Evolutionary conservation across 495 filamentous ascomycete species (phyloP), one percentile per base, ranked within the genome.

Genomic region (Xylaria sp.): DNA sequence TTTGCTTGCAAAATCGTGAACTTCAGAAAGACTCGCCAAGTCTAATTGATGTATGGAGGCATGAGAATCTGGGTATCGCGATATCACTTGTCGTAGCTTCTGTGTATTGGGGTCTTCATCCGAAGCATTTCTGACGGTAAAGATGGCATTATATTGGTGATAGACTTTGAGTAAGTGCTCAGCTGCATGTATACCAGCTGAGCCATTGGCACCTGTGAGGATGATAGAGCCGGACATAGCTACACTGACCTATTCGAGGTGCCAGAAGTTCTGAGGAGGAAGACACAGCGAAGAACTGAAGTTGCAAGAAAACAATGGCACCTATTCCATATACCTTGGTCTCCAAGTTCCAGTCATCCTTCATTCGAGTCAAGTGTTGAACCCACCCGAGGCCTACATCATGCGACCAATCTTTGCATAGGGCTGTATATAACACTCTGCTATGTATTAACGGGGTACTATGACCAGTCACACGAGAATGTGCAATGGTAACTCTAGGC

Each of bases 151-250:
- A 63, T 76, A 74, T 6, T 75, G 40, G 31, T 82, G 79, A 50
- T 82, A 83, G 0, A 67, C 65, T 0, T 68, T 67, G 5, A 86
- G 77, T 35, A 86, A 75, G 40, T 80, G 71, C n/a, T 79, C 61
- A 12, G 81, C 79, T 4, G 83, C 80, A 11, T 74, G 80, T 15
- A 84, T 76, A 9, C 76, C 84, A 21, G 83, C 71, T n/a, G 83
- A 83, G 69, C 74, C 46, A 57, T 76, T 74, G n/a, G 71, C 74
- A 41, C 76, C 76, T 12, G 77, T 78, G 59, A 79, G 67, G 58
- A 79, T 69, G 50, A 74, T 31, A 12, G 52, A 58, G 24, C 50
- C 48, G 6, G 46, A 31, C 57, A 55, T 52, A 17, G 14, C 31
- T 46, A 15, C 33, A 3, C 26, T 59, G 14, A 43, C 15, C 12